Conservation (phyloP, 2,329 filamentous ascomycete genomes). For the Harringtonia aguacate region DNA sequence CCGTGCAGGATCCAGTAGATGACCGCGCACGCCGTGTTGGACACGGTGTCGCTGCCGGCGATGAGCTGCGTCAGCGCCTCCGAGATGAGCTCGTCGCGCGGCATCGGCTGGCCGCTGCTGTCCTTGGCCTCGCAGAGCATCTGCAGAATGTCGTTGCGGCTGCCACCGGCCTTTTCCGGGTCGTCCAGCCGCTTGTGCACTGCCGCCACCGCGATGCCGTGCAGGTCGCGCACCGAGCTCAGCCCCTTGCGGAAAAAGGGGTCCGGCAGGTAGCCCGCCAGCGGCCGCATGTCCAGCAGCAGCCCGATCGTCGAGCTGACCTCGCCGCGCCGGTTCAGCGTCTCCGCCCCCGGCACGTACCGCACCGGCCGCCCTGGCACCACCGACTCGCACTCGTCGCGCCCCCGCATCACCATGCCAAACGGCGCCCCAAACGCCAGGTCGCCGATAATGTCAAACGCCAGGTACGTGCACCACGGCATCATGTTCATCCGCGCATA, state of each 20-base stretch:
- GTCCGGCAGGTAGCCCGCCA: conserved; percentile 6
- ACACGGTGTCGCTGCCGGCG: conserved; percentile 10
- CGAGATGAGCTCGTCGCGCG: conserved; percentile 7
- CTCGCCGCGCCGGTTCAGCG: conserved; percentile 9
- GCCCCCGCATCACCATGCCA: conserved; percentile 12
- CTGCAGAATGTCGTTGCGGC: conserved; percentile 10
- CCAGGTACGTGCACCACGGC: conserved; percentile 20
- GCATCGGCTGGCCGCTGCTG: conserved; percentile 2
- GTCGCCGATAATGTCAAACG: conserved; percentile 31
- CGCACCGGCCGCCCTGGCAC: background rate
- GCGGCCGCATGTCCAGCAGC: conserved; percentile 5
- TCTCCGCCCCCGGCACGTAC: conserved; percentile 10
- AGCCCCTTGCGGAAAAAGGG: conserved; percentile 8
- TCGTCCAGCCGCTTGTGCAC: conserved; percentile 9
- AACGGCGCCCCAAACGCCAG: conserved; percentile 33
- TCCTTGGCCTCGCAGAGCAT: conserved; percentile 9
- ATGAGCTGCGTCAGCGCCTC: conserved; percentile 11
- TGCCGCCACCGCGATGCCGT: conserved; percentile 9
- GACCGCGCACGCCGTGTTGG: conserved; percentile 9
- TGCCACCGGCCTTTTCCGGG: conserved; percentile 3
- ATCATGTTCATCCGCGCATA: conserved; percentile 9
- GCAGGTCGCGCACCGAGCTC: conserved; percentile 7
- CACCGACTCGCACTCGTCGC: conserved; percentile 8
- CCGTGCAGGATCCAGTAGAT: conserved; percentile 11
- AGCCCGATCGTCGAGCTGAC: conserved; percentile 10